Conservation (phyloP, 371 early-diverging fungal genomes). For the Zopfochytrium polystomum region DNA sequence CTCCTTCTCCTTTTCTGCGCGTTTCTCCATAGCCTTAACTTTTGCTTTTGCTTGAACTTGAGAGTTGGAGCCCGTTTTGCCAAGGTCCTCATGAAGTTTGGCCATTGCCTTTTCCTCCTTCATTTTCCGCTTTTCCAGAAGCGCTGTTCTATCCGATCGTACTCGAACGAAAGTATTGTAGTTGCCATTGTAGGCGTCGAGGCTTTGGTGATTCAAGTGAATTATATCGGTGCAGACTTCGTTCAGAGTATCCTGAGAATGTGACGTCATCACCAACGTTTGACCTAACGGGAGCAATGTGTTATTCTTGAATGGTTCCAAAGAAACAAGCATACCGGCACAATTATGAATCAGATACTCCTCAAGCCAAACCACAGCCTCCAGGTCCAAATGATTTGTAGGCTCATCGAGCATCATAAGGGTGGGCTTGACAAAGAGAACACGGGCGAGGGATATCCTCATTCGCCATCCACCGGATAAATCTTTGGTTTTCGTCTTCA, state of each 20-base stretch:
- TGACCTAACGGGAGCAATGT: too few relatives aligned
- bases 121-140: constrained; percentile 30
- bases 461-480: constrained; percentile 89
- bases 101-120: constrained; percentile 38
- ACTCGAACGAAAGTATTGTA: constrained; percentile 42
- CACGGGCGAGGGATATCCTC: constrained; percentile 77
- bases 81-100: constrained; percentile 40
- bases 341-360: constrained; percentile 55
- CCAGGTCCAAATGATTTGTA: constrained; percentile 74
- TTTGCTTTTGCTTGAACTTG: constrained; percentile 46
- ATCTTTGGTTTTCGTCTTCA: constrained; percentile 32
- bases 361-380: constrained; percentile 75
- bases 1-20: constrained; percentile 35
- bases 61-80: constrained; percentile 38
- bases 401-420: constrained; percentile 83
- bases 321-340: too few relatives aligned
- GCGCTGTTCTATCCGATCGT: constrained; percentile 28
- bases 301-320: too few relatives aligned
- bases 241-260: constrained; percentile 38
- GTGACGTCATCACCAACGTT: constrained; percentile 34
- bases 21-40: constrained; percentile 35
- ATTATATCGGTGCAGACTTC: constrained; percentile 45
- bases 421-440: constrained; percentile 71
- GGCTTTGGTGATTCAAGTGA: constrained; percentile 36
- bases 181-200: constrained; percentile 40